phyloP scores from a whole-genome alignment of 2,329 filamentous ascomycete genomes.

The Aspergillus flavus region DNA sequence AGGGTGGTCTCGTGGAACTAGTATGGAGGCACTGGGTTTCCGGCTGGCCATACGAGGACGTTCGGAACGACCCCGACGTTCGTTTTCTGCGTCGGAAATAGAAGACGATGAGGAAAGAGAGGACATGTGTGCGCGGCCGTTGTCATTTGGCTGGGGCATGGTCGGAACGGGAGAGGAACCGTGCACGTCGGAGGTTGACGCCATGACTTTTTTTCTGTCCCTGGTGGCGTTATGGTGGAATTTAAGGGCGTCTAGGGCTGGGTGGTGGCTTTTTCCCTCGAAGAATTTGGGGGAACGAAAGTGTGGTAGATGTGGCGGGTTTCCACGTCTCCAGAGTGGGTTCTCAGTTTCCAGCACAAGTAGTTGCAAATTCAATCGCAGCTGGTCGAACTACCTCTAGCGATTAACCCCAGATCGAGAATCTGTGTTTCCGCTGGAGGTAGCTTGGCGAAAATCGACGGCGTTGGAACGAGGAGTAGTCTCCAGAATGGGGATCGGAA shows the following conservation, averaged over 20 bases:
- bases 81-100: constrained; percentile 50
- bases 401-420: constrained; percentile 39
- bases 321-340: constrained; percentile 10
- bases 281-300: constrained; percentile 8
- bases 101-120: constrained; percentile 51
- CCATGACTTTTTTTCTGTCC: constrained; percentile 29
- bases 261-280: constrained; percentile 10
- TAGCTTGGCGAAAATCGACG: constrained; percentile 34
- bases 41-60: constrained; percentile 72
- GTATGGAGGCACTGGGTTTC: constrained; percentile 80
- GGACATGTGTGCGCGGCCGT: constrained; percentile 42
- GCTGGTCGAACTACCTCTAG: constrained; percentile 37
- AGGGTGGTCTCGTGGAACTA: constrained; percentile 75
- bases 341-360: constrained; percentile 6
- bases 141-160: constrained; percentile 43
- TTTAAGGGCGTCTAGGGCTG: constrained; percentile 17
- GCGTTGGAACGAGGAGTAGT: constrained; percentile 18
- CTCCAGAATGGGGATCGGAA: constrained; percentile 12
- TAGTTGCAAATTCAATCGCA: constrained; percentile 9
- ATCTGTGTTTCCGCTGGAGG: constrained; percentile 42
- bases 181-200: constrained; percentile 39
- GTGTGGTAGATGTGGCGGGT: constrained; percentile 16
- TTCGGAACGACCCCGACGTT: constrained; percentile 48
- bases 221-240: constrained; percentile 18
- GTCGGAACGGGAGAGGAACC: constrained; percentile 40